Conservation (phyloP, 108 stramenopile genomes). For the Discostella pseudostelligera region DNA sequence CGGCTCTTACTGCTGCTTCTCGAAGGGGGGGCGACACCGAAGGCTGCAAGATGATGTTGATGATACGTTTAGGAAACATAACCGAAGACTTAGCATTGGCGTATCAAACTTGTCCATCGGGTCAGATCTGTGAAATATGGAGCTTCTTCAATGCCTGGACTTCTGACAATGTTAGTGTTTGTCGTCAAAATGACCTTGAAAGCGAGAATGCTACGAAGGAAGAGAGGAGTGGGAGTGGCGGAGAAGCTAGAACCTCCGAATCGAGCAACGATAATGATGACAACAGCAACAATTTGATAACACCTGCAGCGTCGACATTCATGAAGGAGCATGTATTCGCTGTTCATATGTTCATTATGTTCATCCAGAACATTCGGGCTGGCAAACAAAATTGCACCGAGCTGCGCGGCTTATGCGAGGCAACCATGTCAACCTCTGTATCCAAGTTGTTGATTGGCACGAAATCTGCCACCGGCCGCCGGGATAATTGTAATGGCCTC, state of each 20-base stretch:
- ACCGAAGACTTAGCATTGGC: constrained; percentile 11
- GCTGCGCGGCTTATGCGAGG: constrained; percentile 32
- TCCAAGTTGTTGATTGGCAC: constrained; percentile 16
- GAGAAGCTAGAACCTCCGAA: neutral
- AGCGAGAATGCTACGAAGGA: neutral
- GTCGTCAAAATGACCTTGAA: too few relatives aligned
- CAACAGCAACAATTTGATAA: too few relatives aligned
- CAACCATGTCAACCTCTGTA: constrained; percentile 27
- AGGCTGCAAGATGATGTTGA: too few relatives aligned
- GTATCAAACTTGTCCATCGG: constrained; percentile 39
- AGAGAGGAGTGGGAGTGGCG: neutral
- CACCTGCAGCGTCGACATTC: neutral
- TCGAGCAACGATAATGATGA: neutral
- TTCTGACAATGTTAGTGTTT: constrained; percentile 2
- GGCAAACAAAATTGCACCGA: constrained; percentile 41
- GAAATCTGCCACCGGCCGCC: too few relatives aligned
- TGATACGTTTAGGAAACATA: constrained; percentile 9
- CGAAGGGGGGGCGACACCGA: neutral
- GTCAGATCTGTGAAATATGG: constrained; percentile 37
- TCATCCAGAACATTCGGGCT: constrained; percentile 35
- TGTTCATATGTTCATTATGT: constrained; percentile 41
- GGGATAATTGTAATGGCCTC: neutral
- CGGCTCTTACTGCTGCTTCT: neutral
- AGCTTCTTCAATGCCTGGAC: constrained; percentile 45
- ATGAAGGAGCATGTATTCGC: constrained; percentile 24